Percentiles rank a stretch among this genome's conserved stretches.
Evolutionary conservation across 768 basidiomycete species (phyloP).

Genomic region (Leucocoprinus sp.): DNA sequence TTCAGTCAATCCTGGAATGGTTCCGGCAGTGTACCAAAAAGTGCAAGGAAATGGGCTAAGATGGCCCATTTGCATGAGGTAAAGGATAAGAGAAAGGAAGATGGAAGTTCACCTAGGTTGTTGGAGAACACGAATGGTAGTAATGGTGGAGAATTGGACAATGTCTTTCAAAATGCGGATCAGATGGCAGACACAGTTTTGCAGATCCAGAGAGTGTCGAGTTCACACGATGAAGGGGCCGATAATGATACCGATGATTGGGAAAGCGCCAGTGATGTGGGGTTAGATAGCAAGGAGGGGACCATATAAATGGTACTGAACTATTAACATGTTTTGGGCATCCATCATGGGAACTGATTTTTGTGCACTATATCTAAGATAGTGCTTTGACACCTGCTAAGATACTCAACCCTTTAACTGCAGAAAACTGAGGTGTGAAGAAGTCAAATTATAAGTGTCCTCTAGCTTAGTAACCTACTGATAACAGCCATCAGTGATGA

Average conservation of each 20-base stretch:
- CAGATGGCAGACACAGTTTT: not conserved
- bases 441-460: too few relatives aligned
- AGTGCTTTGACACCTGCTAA: too few relatives aligned
- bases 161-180: not conserved
- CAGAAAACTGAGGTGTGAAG: too few relatives aligned
- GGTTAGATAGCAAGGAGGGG: not conserved
- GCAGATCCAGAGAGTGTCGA: not conserved
- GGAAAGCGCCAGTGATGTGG: constrained; percentile 11
- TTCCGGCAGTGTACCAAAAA: constrained; percentile 27
- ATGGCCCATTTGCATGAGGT: constrained; percentile 53
- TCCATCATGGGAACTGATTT: too few relatives aligned
- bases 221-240: not conserved
- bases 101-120: not conserved
- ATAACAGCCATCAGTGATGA: too few relatives aligned
- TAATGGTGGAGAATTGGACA: not conserved
- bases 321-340: not conserved
- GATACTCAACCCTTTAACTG: too few relatives aligned
- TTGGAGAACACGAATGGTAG: not conserved
- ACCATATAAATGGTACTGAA: not conserved
- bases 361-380: too few relatives aligned
- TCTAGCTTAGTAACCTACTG: too few relatives aligned
- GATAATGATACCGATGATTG: constrained; percentile 9
- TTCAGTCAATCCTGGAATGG: constrained; percentile 11
- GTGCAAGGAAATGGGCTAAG: constrained; percentile 52
- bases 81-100: not conserved